These are phyloP conservation scores for Botrytis tulipae DNA, from an alignment of 2,329 filamentous ascomycete species.

Conservation along the genomic window DNA sequence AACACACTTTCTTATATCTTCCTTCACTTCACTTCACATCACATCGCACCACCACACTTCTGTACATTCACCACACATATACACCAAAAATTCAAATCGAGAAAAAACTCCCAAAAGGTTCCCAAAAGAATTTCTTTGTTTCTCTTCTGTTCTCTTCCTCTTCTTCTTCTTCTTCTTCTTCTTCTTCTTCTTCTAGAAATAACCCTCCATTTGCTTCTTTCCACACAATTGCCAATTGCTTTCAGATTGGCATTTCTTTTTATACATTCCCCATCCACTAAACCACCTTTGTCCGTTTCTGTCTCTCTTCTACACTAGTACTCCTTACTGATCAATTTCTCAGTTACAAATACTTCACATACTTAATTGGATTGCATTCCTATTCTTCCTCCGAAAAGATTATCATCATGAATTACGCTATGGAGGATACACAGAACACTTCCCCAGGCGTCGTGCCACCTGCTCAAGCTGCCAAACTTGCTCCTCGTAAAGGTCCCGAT, in stretches of 20 bases:
- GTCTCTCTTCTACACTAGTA: constrained; percentile 9
- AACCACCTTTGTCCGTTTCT: constrained; percentile 28
- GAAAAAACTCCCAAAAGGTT: not conserved
- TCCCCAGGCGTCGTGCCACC: constrained; percentile 53
- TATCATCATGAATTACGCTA: constrained; percentile 44
- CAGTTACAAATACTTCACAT: not conserved
- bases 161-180: not conserved
- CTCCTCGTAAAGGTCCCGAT: constrained; percentile 58
- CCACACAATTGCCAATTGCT: constrained; percentile 28
- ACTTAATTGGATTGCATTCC: not conserved
- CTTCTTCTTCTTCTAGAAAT: constrained; percentile 1
- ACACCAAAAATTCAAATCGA: not conserved
- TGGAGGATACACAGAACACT: constrained; percentile 64
- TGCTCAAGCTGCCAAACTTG: constrained; percentile 61
- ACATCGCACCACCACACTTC: not conserved
- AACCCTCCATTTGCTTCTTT: not conserved
- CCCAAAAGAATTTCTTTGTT: constrained; percentile 14
- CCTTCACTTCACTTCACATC: not conserved
- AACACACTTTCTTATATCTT: not conserved
- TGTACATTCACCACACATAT: not conserved
- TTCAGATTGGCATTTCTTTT: constrained; percentile 21
- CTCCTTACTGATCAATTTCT: not conserved
- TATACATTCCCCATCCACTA: constrained; percentile 15
- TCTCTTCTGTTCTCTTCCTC: not conserved
- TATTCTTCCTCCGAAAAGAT: not conserved